These are phyloP conservation scores for Sporothrix luriei DNA, from an alignment of 2,329 filamentous ascomycete genomes.

Conservation along the genomic window DNA sequence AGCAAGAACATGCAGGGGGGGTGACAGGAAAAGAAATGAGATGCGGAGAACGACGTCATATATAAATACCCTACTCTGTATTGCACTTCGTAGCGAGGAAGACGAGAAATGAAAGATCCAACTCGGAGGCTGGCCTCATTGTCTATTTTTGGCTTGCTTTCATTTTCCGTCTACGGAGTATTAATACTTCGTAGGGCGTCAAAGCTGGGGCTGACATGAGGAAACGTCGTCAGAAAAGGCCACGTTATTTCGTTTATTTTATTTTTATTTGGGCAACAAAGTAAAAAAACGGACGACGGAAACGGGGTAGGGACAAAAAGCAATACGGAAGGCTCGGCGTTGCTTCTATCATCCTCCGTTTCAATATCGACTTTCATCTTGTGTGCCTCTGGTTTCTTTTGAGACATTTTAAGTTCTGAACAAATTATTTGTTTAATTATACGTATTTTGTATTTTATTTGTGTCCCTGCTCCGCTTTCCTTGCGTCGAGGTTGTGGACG, in stretches of 20 bases:
- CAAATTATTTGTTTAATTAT: not conserved
- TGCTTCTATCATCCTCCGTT: constrained; percentile 18
- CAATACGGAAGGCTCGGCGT: constrained; percentile 12
- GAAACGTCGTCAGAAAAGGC: not conserved
- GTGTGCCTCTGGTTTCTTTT: not conserved
- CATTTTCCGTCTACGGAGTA: constrained; percentile 19
- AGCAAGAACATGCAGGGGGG: not conserved
- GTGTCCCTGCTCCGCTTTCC: not conserved
- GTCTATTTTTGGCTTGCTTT: not conserved
- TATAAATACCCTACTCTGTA: not conserved
- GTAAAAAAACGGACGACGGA: not conserved
- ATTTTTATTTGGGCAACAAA: not conserved
- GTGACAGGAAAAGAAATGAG: not conserved
- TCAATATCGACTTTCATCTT: not conserved
- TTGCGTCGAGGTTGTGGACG: not conserved
- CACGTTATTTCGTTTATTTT: not conserved
- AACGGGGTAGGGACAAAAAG: not conserved
- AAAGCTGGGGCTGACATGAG: not conserved
- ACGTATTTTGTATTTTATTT: too few relatives aligned
- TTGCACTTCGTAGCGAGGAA: not conserved
- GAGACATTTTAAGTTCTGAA: not conserved
- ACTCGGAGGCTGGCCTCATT: not conserved
- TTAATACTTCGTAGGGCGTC: too few relatives aligned
- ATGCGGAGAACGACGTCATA: not conserved
- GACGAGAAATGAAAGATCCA: not conserved